phyloP scores from a whole-genome alignment of 441 rosid genomes.

The Syzygium syzygioides region DNA sequence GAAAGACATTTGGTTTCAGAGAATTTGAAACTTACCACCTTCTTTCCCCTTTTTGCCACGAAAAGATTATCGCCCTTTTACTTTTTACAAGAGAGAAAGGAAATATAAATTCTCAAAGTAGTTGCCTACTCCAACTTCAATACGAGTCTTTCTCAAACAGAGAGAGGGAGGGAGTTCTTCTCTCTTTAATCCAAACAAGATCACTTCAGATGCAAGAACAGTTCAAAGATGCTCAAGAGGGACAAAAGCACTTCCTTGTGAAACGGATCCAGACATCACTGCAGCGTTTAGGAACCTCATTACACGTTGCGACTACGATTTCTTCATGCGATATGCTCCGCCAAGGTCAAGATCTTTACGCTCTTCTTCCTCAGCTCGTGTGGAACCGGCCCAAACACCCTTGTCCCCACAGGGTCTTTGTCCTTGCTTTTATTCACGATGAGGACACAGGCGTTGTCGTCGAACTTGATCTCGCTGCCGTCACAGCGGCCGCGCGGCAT shows the following conservation, averaged over 20 bases:
- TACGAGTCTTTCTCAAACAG: no score
- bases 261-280: neutral
- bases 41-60: neutral
- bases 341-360: constrained; percentile 77
- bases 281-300: neutral
- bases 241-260: neutral
- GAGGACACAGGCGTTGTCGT: constrained; percentile 88
- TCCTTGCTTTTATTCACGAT: constrained; percentile 51
- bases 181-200: neutral
- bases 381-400: constrained; percentile 87
- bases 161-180: neutral
- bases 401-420: constrained; percentile 64
- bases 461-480: constrained; percentile 88
- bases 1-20: neutral
- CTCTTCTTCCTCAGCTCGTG: constrained; percentile 83
- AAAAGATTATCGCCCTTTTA: neutral
- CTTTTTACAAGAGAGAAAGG: neutral
- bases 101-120: neutral
- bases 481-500: constrained; percentile 86
- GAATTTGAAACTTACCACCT: neutral
- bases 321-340: constrained; percentile 67
- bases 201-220: neutral
- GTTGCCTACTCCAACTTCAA: no score
- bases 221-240: neutral
- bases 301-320: neutral